These are phyloP conservation scores for Juglanconis oblonga DNA, from an alignment of 2,329 filamentous ascomycete genomes.

Conservation along the genomic window DNA sequence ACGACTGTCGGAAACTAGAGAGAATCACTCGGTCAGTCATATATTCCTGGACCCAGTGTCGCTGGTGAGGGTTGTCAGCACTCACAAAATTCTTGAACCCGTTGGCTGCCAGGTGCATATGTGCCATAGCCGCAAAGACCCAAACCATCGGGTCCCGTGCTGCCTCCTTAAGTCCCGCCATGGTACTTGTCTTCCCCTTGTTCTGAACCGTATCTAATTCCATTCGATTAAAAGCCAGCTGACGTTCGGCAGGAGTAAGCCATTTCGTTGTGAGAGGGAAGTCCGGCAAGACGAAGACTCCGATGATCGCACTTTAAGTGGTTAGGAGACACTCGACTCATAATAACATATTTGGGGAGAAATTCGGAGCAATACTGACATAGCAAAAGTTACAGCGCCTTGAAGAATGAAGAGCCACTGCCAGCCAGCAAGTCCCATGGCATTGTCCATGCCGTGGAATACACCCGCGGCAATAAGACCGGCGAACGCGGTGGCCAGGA, in stretches of 20 bases:
- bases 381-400: slow-evolving; percentile 25
- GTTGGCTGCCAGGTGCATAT: slow-evolving; percentile 34
- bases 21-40: background rate
- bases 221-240: slow-evolving; percentile 4
- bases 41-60: background rate
- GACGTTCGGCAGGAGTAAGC: slow-evolving; percentile 1
- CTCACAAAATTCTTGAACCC: slow-evolving; percentile 33
- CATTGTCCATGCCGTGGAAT: slow-evolving; percentile 49
- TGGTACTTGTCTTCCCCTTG: slow-evolving; percentile 20
- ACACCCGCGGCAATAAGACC: slow-evolving; percentile 63
- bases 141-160: slow-evolving; percentile 22
- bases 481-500: slow-evolving; percentile 67
- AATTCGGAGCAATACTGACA: slow-evolving; percentile 10
- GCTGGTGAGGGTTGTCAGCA: background rate
- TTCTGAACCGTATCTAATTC: slow-evolving; percentile 15
- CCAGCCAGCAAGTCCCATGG: slow-evolving; percentile 35
- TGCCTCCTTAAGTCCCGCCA: slow-evolving; percentile 22
- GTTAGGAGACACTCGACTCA: background rate
- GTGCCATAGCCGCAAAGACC: slow-evolving; percentile 14
- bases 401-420: slow-evolving; percentile 31
- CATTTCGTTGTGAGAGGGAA: slow-evolving; percentile 9
- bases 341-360: too few relatives aligned
- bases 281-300: slow-evolving; percentile 12
- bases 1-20: slow-evolving; percentile 29
- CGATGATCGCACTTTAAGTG: slow-evolving; percentile 22